These are phyloP conservation scores for Torulaspora pretoriensis DNA, from an alignment of 1,139 yeast genomes.

Conservation along the genomic window DNA sequence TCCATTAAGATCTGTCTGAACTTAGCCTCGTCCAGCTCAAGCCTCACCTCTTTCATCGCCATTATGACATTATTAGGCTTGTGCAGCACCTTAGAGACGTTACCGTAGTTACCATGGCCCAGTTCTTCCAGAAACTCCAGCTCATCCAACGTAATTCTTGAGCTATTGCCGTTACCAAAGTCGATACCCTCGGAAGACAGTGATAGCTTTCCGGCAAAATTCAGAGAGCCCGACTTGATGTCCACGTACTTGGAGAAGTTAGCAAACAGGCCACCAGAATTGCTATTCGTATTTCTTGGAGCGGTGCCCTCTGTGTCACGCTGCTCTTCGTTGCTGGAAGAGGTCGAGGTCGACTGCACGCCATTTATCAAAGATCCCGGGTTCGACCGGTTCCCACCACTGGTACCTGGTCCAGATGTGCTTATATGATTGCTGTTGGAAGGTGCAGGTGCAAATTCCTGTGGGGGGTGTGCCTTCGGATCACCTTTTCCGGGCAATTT, in stretches of 20 bases:
- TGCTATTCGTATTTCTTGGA: conserved; percentile 18
- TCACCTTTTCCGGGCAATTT: conserved; percentile 23
- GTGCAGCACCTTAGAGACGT: conserved; percentile 86
- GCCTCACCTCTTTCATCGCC: conserved; percentile 96
- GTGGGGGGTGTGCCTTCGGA: conserved; percentile 17
- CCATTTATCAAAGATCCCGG: conserved; percentile 36
- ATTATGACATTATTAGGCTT: conserved; percentile 88
- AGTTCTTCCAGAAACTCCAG: conserved; percentile 78
- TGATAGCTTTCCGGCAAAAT: conserved; percentile 91
- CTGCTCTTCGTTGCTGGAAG: conserved; percentile 29
- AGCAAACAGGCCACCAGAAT: conserved; percentile 51
- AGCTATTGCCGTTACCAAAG: conserved; percentile 82
- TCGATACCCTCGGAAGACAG: conserved; percentile 88
- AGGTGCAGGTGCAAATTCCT: conserved; percentile 33
- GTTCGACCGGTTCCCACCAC: conserved; percentile 27
- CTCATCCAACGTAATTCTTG: conserved; percentile 82
- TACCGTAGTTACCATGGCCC: conserved; percentile 94
- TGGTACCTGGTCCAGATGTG: conserved; percentile 7
- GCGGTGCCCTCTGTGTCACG: conserved; percentile 32
- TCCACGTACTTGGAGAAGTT: conserved; percentile 84
- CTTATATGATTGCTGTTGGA: conserved; percentile 24
- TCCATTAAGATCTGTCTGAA: conserved; percentile 95
- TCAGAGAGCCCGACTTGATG: conserved; percentile 83
- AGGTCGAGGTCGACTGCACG: conserved; percentile 33
- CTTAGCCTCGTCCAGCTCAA: conserved; percentile 86